Evolutionary conservation across 352 stramenopile species (phyloP).

Genomic region (Phytophthora pistaciae): DNA sequence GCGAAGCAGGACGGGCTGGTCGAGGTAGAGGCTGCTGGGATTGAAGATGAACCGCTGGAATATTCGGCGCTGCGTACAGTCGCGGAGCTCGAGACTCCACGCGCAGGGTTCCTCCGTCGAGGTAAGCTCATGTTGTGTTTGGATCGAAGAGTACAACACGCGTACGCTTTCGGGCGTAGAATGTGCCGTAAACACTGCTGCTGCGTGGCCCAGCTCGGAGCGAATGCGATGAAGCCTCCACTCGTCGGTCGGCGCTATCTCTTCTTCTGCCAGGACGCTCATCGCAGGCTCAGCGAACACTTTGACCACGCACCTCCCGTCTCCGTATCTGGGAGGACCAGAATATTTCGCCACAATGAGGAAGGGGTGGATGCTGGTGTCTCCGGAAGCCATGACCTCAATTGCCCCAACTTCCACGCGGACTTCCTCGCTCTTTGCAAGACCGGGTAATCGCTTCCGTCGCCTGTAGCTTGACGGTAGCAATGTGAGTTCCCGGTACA

Average conservation of each 20-base stretch:
- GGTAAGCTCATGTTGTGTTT: not conserved
- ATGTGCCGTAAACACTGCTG: slow-evolving; percentile 21
- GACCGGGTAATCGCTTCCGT: slow-evolving; percentile 20
- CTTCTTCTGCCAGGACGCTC: slow-evolving; percentile 26
- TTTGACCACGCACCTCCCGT: slow-evolving; percentile 31
- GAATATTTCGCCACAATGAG: slow-evolving; percentile 32
- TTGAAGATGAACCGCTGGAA: slow-evolving; percentile 39
- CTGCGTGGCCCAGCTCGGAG: slow-evolving; percentile 13
- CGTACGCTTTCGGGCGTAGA: slow-evolving; percentile 6
- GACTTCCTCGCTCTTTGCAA: slow-evolving; percentile 24
- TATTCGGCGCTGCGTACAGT: slow-evolving; percentile 38
- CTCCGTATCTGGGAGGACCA: slow-evolving; percentile 13
- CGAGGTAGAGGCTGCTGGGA: not conserved
- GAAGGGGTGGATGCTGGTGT: slow-evolving; percentile 36
- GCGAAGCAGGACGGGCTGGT: slow-evolving; percentile 1
- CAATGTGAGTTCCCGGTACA: slow-evolving; percentile 46
- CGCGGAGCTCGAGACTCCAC: slow-evolving; percentile 54
- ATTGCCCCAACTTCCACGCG: slow-evolving; percentile 18
- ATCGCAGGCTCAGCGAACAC: slow-evolving; percentile 47
- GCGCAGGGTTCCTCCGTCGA: not conserved
- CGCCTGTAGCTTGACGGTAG: slow-evolving; percentile 28
- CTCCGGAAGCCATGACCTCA: slow-evolving; percentile 26
- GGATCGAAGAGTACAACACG: slow-evolving; percentile 30
- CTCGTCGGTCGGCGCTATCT: slow-evolving; percentile 43
- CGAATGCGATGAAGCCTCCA: slow-evolving; percentile 29